Evolutionary conservation across 495 filamentous ascomycete genomes (phyloP).

Genomic region (Lindgomyces ingoldianus): DNA sequence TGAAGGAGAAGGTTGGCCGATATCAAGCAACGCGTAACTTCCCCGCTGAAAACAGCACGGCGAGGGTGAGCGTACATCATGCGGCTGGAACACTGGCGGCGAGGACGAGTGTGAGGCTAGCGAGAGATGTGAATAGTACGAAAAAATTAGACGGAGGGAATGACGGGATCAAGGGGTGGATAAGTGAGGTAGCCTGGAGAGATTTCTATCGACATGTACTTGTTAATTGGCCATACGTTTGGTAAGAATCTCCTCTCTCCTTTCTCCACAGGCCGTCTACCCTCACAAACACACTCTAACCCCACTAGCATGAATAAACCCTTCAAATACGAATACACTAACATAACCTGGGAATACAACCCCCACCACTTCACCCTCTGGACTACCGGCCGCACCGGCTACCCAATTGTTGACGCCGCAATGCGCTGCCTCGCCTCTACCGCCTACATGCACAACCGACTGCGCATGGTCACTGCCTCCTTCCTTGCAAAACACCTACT

Average conservation of each 20-base stretch:
- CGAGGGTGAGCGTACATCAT: slow-evolving; percentile 76
- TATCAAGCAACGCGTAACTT: slow-evolving; percentile 67
- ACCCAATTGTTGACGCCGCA: slow-evolving; percentile 85
- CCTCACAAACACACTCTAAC: not conserved
- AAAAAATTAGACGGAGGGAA: slow-evolving; percentile 70
- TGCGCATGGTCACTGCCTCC: slow-evolving; percentile 83
- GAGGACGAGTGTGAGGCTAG: slow-evolving; percentile 68
- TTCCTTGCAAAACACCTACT: slow-evolving; percentile 86
- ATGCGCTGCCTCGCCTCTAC: slow-evolving; percentile 77
- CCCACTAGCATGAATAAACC: slow-evolving; percentile 80
- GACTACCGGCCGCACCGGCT: slow-evolving; percentile 77
- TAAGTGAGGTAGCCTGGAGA: slow-evolving; percentile 85
- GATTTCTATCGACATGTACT: slow-evolving; percentile 93
- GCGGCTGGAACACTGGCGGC: slow-evolving; percentile 75
- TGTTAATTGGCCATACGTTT: slow-evolving; percentile 83
- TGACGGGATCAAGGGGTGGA: slow-evolving; percentile 72
- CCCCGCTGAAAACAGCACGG: slow-evolving; percentile 63
- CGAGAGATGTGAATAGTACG: slow-evolving; percentile 66
- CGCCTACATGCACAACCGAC: slow-evolving; percentile 89
- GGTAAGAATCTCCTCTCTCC: slow-evolving; percentile 49
- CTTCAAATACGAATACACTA: slow-evolving; percentile 83
- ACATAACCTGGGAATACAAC: slow-evolving; percentile 82
- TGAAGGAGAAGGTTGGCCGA: slow-evolving; percentile 60
- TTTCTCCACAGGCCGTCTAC: not conserved
- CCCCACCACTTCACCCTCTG: slow-evolving; percentile 67